phyloP scores from a whole-genome alignment of 164 flowering plant genomes.

The Paratinospora sagittata region DNA sequence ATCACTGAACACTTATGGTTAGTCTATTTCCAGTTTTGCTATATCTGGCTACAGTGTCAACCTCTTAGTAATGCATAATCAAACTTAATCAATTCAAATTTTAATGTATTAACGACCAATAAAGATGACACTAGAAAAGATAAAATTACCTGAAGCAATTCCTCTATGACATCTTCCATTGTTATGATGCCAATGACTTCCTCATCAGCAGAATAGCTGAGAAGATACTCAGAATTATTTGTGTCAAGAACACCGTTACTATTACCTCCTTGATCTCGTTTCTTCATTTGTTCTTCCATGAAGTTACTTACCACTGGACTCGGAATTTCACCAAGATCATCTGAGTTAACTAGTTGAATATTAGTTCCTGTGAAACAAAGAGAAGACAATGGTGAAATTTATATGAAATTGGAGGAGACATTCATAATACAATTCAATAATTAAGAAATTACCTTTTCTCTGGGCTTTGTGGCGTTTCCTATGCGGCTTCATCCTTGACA shows the following conservation, averaged over 20 bases:
- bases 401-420: neutral
- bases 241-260: constrained; percentile 13
- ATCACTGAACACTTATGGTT: too few relatives aligned
- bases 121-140: neutral
- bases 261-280: constrained; percentile 36
- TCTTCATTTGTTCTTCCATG: constrained; percentile 30
- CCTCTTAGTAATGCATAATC: too few relatives aligned
- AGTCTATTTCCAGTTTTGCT: too few relatives aligned
- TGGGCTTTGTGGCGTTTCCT: neutral
- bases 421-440: neutral
- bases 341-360: neutral
- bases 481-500: neutral
- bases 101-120: neutral
- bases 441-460: neutral
- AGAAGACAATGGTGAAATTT: neutral
- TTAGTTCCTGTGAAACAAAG: neutral
- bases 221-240: constrained; percentile 21
- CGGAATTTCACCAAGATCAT: neutral
- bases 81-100: too few relatives aligned
- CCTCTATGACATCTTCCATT: constrained; percentile 68
- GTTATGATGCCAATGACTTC: constrained; percentile 70
- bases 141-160: constrained; percentile 39
- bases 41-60: too few relatives aligned
- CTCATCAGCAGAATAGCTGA: constrained; percentile 24
- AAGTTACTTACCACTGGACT: neutral